Evolutionary conservation across 345 rosid species (phyloP).

Genomic region (Arabidopsis thaliana): DNA sequence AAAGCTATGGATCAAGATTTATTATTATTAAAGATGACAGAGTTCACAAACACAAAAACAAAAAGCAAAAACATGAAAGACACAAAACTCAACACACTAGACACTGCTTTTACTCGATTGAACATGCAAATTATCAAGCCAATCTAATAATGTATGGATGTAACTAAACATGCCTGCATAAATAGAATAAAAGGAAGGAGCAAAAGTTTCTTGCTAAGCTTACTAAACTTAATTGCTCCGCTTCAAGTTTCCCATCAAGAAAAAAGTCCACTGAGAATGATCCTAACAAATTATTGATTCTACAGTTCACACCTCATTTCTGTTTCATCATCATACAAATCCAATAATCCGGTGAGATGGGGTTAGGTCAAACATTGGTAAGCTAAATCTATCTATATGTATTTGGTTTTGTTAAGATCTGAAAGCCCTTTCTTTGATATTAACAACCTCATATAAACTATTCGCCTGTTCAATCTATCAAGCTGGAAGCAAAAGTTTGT

Average conservation of each 20-base stretch:
- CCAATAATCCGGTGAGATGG: no score
- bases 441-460: slow-evolving; percentile 11
- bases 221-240: slow-evolving; percentile 7
- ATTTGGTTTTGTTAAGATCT: slow-evolving; percentile 10
- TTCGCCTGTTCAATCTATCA: not conserved
- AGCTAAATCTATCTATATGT: slow-evolving; percentile 18
- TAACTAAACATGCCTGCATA: slow-evolving; percentile 8
- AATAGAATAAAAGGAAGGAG: not conserved
- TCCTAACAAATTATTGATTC: no score
- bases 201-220: not conserved
- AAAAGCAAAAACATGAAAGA: no score
- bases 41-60: no score
- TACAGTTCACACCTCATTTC: no score
- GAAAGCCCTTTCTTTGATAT: not conserved
- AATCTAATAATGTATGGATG: slow-evolving; percentile 1
- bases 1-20: no score
- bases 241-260: no score
- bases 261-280: no score
- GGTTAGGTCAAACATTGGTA: no score
- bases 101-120: not conserved
- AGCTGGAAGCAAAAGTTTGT: not conserved
- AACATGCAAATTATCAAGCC: not conserved
- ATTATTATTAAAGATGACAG: no score
- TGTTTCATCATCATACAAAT: no score
- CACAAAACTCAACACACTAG: no score